Evolutionary conservation across 352 stramenopile genomes (phyloP).

Genomic region (Phytophthora gonapodyides): DNA sequence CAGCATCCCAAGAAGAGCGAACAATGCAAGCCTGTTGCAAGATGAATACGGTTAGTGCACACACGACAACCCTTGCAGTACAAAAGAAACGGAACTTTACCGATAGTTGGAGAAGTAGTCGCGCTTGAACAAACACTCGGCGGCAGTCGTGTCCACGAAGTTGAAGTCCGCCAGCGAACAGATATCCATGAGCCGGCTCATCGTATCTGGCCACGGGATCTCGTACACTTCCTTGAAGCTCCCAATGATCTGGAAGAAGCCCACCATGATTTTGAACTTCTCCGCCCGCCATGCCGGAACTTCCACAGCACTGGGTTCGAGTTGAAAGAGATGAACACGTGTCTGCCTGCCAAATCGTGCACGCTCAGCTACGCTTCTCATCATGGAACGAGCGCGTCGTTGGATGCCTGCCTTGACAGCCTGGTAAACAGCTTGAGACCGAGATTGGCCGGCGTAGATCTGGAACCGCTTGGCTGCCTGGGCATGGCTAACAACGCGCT

Average conservation of each 20-base stretch:
- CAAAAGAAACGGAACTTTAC: slow-evolving; percentile 11
- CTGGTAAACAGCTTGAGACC: slow-evolving; percentile 25
- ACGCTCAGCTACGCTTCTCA: slow-evolving; percentile 14
- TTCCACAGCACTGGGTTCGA: slow-evolving; percentile 28
- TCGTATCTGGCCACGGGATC: slow-evolving; percentile 64
- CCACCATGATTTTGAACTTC: slow-evolving; percentile 82
- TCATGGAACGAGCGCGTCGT: slow-evolving; percentile 15
- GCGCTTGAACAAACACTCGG: slow-evolving; percentile 67
- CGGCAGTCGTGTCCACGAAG: slow-evolving; percentile 62
- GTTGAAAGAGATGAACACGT: slow-evolving; percentile 41
- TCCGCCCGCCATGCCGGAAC: slow-evolving; percentile 51
- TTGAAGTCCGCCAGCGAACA: slow-evolving; percentile 75
- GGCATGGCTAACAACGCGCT: slow-evolving; percentile 55
- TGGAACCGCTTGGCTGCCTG: slow-evolving; percentile 60
- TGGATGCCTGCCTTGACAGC: slow-evolving; percentile 25
- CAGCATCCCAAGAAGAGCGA: slow-evolving; percentile 49
- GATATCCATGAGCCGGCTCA: slow-evolving; percentile 67
- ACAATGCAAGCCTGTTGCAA: slow-evolving; percentile 41
- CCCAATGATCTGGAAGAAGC: slow-evolving; percentile 78
- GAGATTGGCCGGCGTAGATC: slow-evolving; percentile 38
- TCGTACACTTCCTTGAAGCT: slow-evolving; percentile 79
- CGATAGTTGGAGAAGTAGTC: slow-evolving; percentile 73
- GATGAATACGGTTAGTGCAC: not conserved
- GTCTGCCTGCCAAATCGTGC: slow-evolving; percentile 2
- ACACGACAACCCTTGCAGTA: not conserved